These are phyloP conservation scores for Hypericum perforatum DNA, from an alignment of 345 rosid genomes.

Conservation along the genomic window DNA sequence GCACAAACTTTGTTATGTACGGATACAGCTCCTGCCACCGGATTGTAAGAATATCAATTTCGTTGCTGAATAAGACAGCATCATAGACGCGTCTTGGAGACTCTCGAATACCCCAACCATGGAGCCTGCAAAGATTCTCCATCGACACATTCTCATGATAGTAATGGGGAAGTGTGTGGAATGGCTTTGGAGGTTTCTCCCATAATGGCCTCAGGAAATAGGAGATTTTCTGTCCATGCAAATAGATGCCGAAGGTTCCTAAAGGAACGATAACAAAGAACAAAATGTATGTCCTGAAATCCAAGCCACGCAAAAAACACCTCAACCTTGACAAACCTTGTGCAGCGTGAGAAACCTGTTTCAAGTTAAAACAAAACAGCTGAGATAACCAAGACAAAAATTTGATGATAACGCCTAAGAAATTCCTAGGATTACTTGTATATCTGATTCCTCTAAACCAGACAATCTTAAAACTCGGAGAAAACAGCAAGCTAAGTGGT, in stretches of 20 bases:
- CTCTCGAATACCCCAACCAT: conserved; percentile 80
- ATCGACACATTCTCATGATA: conserved; percentile 60
- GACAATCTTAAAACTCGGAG: too few relatives aligned
- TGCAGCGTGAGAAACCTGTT: conserved; percentile 36
- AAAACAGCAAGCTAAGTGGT: too few relatives aligned
- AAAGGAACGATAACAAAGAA: conserved; percentile 37
- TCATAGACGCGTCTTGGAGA: conserved; percentile 80
- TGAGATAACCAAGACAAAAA: conserved; percentile 8
- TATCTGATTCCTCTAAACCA: too few relatives aligned
- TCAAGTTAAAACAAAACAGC: conserved; percentile 14
- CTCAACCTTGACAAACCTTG: conserved; percentile 42
- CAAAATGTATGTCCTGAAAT: conserved; percentile 29
- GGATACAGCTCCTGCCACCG: conserved; percentile 91
- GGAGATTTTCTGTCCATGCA: conserved; percentile 56
- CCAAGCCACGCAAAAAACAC: conserved; percentile 45
- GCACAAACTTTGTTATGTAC: conserved; percentile 64
- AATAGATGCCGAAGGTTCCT: conserved; percentile 31
- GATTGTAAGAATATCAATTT: conserved; percentile 62
- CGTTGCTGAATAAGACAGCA: conserved; percentile 78
- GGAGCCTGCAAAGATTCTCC: conserved; percentile 69
- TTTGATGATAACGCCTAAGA: not conserved
- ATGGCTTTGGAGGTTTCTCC: conserved; percentile 61
- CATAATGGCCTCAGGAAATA: conserved; percentile 65
- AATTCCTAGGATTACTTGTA: too few relatives aligned
- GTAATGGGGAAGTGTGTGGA: conserved; percentile 55